Conservation (phyloP, 1,139 yeast genomes). For the Wickerhamomyces sp. region DNA sequence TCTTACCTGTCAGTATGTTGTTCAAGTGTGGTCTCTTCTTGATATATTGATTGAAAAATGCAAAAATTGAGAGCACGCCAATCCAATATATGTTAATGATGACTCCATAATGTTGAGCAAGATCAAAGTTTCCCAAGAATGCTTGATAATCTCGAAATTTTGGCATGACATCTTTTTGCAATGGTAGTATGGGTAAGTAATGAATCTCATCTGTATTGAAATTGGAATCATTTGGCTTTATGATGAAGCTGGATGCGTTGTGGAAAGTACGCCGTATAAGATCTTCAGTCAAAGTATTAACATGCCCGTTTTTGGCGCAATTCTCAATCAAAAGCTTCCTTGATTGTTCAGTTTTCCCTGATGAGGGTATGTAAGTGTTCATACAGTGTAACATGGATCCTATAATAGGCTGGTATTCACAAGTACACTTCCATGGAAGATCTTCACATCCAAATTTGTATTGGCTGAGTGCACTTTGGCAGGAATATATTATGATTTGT, state of each 20-base stretch:
- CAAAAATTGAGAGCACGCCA: conserved; percentile 11
- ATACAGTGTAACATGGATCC: conserved; percentile 20
- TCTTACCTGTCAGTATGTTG: conserved; percentile 8
- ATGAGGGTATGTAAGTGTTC: conserved; percentile 12
- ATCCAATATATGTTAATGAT: conserved; percentile 20
- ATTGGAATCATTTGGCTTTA: conserved; percentile 5
- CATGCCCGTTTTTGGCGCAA: conserved; percentile 10
- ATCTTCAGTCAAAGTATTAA: conserved; percentile 4
- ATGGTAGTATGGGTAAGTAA: conserved; percentile 14
- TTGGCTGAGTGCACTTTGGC: conserved; percentile 15
- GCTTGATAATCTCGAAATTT: conserved; percentile 21
- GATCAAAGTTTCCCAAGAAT: conserved; percentile 22
- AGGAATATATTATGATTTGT: conserved; percentile 19
- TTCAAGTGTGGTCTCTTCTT: conserved; percentile 7
- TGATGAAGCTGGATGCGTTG: conserved; percentile 11
- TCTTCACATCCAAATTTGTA: conserved; percentile 18
- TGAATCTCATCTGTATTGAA: conserved; percentile 8
- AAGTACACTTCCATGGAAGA: conserved; percentile 14
- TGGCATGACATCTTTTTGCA: conserved; percentile 4
- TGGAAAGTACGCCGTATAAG: conserved; percentile 5
- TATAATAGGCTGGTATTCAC: conserved; percentile 16
- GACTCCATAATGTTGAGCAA: conserved; percentile 18
- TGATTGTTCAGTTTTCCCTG: conserved; percentile 3
- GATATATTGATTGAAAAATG: conserved; percentile 11
- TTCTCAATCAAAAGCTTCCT: conserved; percentile 4